Base-by-base conservation (phyloP, 208 protist genomes). In the Acanthamoeba polyphaga region DNA sequence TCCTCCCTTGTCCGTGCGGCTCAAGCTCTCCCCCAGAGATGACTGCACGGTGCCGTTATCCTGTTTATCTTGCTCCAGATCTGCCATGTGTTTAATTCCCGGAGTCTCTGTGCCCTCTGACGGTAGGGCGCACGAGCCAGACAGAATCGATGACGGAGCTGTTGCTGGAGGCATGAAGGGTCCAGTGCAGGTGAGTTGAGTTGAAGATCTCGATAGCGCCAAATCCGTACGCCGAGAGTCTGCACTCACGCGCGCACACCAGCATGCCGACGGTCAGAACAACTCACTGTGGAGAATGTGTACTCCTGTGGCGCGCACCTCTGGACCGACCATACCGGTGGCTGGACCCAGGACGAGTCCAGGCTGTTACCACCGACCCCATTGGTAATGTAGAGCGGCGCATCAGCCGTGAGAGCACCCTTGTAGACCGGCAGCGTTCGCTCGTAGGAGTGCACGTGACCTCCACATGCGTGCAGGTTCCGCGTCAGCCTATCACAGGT, bases 341-440 rank as follows among this genome's bases (percentile, higher is more conserved):
- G 22, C 8, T 15, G 1, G 22, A 6, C 22, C 74, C 74, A 53
- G 29, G 19, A 46, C 9, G 17, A 22, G 74, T 53, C 74, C n/a
- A 55, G 43, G 19, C 74, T 29, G 74, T 84, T 84, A 29, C 74
- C 74, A 29, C 74, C 89, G 24, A 49, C 70, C 5, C 89, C 89
- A 49, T 94, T 80, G 64, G 64, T 66, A 27, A 94, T 64, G 66
- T 94, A 94, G 22, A 94, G 46, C n/a, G 89, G 89, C 34, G 49
- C 89, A 10, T 60, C 22, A 8, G 64, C 34, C 8, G 13, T 43
- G 64, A 58, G 53, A 10, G 58, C 55, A 19, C 46, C 38, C 82
- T 62, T 89, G 82, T 89, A 89, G 22, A 89, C 38, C 29, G n/a
- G 89, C 9, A 80, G 29, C 17, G 43, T 53, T 9, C 64, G 60